These are phyloP conservation scores for Teunomyces gatunensis DNA, from an alignment of 805 yeast genomes.

Conservation along the genomic window DNA sequence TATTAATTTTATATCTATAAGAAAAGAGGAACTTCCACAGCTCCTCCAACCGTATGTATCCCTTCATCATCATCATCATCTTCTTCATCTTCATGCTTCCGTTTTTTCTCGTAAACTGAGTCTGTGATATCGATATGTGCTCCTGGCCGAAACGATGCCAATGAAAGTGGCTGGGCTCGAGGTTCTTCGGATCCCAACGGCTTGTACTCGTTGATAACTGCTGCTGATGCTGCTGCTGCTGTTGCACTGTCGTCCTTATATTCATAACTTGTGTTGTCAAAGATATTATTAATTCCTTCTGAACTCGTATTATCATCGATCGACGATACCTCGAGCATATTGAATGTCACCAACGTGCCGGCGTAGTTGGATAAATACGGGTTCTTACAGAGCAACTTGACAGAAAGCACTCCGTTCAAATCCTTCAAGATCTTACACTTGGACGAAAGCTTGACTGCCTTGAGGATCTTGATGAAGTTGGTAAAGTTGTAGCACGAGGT, in stretches of 20 bases:
- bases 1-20: conserved; percentile 16
- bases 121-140: conserved; percentile 4
- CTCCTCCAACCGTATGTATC: conserved; percentile 38
- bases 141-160: conserved; percentile 19
- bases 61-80: conserved; percentile 5
- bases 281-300: conserved; percentile 19
- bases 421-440: conserved; percentile 42
- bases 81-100: conserved; percentile 1
- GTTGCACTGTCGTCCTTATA: conserved; percentile 10
- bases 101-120: conserved; percentile 2
- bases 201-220: conserved; percentile 6
- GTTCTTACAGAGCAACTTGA: conserved; percentile 40
- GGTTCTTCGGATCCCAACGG: conserved; percentile 4
- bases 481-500: conserved; percentile 32
- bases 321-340: conserved; percentile 33
- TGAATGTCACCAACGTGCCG: conserved; percentile 39
- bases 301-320: conserved; percentile 11
- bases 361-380: conserved; percentile 23
- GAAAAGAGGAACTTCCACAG: conserved; percentile 46
- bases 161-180: conserved; percentile 17
- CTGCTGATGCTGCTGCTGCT: too few species aligned
- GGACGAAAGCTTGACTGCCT: conserved; percentile 36
- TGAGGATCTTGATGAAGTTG: conserved; percentile 31
- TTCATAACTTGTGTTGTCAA: conserved; percentile 27
- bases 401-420: conserved; percentile 30